Evolutionary conservation across 768 basidiomycete species (phyloP), one percentile per base, ranked within the genome.

Genomic region (Gymnopilus dilepis): DNA sequence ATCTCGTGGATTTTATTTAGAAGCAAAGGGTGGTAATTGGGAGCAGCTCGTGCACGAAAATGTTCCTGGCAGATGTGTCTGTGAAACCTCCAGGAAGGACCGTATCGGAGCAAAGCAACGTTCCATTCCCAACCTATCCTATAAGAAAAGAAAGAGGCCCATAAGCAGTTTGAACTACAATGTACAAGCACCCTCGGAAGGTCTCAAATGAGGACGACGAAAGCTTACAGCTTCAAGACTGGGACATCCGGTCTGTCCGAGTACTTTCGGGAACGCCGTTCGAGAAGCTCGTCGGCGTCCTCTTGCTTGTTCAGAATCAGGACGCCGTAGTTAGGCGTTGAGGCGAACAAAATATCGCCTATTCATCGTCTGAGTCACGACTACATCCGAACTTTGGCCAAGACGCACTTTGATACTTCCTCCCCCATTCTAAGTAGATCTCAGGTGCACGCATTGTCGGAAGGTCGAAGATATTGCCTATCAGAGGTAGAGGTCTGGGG

Each of bases 61-160:
- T 66, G 64, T 40, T 80, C 74, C 41, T 78, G 77, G 60, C 75
- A 74, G 30, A 75, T 70, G 42, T 74, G 72, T 31, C 79, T 66
- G 45, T 78, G 74, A 22, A 63, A 65, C 8, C 78, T 70, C 80
- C 78, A 81, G 40, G 59, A 63, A 0, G 74, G 59, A 0, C 77
- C 76, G 48, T 80, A 78, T 0, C 60, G 69, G 55, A 74, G 67
- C 31, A 73, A 65, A 19, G 69, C 75, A 4, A 75, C 57, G 54
- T 74, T 75, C 57, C 72, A 75, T 33, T 73, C 71, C 72, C 75
- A 78, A 21, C 74, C 74, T 70, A 77, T 71, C 45, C 53, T 67
- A 13, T 19, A 19, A n/a, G 17, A 30, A n/a, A 21, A n/a, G 3
- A 15, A 26, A 47, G 22, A 19, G 1, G 13, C 12, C 45, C 19